These are phyloP conservation scores for Tritrichomonas foetus DNA, from an alignment of 208 protist species.

Conservation along the genomic window DNA sequence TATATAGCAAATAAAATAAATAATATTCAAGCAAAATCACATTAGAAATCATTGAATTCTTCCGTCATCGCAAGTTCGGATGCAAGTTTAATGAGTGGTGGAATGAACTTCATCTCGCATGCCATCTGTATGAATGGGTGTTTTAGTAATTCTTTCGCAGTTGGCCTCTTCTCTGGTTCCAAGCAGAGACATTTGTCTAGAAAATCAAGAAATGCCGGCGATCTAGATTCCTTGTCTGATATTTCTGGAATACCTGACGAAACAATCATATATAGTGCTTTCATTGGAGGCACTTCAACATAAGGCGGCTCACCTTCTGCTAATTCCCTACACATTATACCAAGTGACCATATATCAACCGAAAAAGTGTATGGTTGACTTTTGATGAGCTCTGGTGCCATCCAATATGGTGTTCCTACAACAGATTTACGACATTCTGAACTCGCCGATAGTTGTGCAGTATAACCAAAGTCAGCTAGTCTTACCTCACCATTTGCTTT, in stretches of 20 bases:
- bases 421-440: background rate
- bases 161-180: background rate
- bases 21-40: background rate
- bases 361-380: conserved; percentile 47
- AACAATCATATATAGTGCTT: conserved; percentile 59
- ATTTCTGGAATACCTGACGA: conserved; percentile 48
- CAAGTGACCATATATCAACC: conserved; percentile 62
- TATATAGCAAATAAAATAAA: too few relatives aligned
- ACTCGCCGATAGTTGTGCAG: background rate
- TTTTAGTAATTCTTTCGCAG: background rate
- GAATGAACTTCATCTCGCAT: background rate
- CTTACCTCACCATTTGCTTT: conserved; percentile 43
- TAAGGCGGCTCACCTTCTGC: conserved; percentile 58
- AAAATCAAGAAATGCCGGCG: conserved; percentile 54
- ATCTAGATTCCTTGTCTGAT: conserved; percentile 46
- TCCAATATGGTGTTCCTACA: conserved; percentile 60
- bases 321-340: conserved; percentile 61
- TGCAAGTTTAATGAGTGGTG: background rate
- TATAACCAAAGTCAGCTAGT: conserved; percentile 48
- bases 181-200: conserved; percentile 43
- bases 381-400: conserved; percentile 61
- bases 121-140: conserved; percentile 20
- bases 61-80: background rate
- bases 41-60: background rate
- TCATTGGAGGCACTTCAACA: conserved; percentile 51